Percentiles rank a stretch among this genome's conserved stretches.
Evolutionary conservation across 805 yeast genomes (phyloP).

Genomic region (Saccharomycopsis schoenii): DNA sequence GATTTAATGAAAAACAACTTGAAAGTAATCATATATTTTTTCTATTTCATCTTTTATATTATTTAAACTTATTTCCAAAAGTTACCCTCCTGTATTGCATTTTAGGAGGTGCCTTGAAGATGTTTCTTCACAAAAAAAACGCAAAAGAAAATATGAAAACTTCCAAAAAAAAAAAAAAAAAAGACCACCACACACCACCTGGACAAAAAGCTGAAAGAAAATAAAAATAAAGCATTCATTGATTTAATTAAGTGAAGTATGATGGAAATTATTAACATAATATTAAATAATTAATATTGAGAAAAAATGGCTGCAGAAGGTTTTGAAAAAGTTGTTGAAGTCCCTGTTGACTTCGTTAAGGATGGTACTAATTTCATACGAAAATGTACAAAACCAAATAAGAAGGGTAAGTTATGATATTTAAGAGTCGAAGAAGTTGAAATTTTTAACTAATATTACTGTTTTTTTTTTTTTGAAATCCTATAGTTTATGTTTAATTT

Average conservation of each 20-base stretch:
- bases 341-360: slow-evolving; percentile 82
- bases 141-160: not conserved
- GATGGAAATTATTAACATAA: not conserved
- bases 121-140: not conserved
- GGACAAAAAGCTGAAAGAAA: not conserved
- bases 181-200: not conserved
- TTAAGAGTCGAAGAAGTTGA: not conserved
- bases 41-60: not conserved
- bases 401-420: slow-evolving; percentile 44
- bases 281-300: not conserved
- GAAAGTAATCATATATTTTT: not conserved
- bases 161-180: not conserved
- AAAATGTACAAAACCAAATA: slow-evolving; percentile 89
- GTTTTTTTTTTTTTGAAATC: not conserved
- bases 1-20: too few species aligned
- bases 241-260: not conserved
- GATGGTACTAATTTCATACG: slow-evolving; percentile 84
- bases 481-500: too few species aligned
- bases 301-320: slow-evolving; percentile 39
- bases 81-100: not conserved
- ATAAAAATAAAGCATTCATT: not conserved
- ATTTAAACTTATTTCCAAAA: too few species aligned
- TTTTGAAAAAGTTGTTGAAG: slow-evolving; percentile 69
- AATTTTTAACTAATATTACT: not conserved
- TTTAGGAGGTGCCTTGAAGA: not conserved